Percentiles rank a stretch among this genome's conserved stretches.
Conservation (phyloP, 495 filamentous ascomycete genomes). For the Penicillium longicatenatum region DNA sequence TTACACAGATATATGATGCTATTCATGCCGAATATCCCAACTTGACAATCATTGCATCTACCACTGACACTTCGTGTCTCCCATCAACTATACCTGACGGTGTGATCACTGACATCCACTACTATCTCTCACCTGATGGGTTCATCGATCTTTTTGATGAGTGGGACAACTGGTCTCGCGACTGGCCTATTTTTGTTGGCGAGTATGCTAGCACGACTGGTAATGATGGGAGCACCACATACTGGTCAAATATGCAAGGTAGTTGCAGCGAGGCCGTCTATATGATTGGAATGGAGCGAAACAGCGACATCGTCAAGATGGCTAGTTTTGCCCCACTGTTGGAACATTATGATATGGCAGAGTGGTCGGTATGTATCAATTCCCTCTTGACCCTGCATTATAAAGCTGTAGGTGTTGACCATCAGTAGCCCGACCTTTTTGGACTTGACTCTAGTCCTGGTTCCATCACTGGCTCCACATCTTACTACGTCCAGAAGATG, state of each 20-base stretch:
- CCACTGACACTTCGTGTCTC: slow-evolving; percentile 33
- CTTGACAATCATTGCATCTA: slow-evolving; percentile 45
- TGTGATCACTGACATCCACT: slow-evolving; percentile 49
- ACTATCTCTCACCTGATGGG: slow-evolving; percentile 51
- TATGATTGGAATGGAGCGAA: slow-evolving; percentile 67
- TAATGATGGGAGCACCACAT: slow-evolving; percentile 30
- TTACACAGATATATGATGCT: slow-evolving; percentile 44
- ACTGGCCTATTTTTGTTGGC: slow-evolving; percentile 46
- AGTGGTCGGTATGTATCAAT: slow-evolving; percentile 39
- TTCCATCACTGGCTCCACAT: slow-evolving; percentile 36
- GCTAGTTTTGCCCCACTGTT: slow-evolving; percentile 53
- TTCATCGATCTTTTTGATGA: slow-evolving; percentile 57
- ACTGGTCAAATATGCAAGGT: slow-evolving; percentile 53
- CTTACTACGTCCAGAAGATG: slow-evolving; percentile 48
- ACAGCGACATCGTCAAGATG: slow-evolving; percentile 58
- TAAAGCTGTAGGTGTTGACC: background rate
- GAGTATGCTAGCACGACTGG: slow-evolving; percentile 61
- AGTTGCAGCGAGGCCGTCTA: slow-evolving; percentile 67
- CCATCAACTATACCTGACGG: slow-evolving; percentile 31
- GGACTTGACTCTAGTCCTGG: slow-evolving; percentile 50
- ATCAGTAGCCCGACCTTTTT: slow-evolving; percentile 34
- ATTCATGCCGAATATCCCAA: slow-evolving; percentile 48
- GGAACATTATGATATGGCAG: slow-evolving; percentile 43
- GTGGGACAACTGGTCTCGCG: slow-evolving; percentile 50
- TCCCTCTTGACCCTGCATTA: background rate